Evolutionary conservation across 106 monocot genomes (phyloP).

Genomic region (Allium sativum): DNA sequence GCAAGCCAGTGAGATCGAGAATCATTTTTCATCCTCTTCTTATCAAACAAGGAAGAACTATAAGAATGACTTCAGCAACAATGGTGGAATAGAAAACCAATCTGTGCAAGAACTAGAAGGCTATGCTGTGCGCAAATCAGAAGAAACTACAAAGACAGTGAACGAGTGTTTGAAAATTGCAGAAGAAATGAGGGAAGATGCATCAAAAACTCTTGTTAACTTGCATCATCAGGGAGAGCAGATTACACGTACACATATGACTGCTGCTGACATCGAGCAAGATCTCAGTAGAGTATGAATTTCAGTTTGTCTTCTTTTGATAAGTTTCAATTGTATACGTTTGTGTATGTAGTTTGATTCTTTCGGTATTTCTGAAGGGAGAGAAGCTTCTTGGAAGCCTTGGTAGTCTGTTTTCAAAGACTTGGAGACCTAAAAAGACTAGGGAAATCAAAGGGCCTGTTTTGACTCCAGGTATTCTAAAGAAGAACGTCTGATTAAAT

Average conservation of each 20-base stretch:
- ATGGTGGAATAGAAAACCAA: constrained; percentile 61
- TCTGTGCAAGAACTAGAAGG: constrained; percentile 73
- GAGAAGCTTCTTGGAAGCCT: constrained; percentile 77
- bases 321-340: too few species aligned
- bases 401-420: constrained; percentile 66
- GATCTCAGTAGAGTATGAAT: constrained; percentile 73
- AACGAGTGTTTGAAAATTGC: constrained; percentile 65
- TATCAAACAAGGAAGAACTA: constrained; percentile 21
- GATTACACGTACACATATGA: constrained; percentile 56
- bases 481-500: too few species aligned
- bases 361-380: constrained; percentile 20
- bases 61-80: constrained; percentile 39
- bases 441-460: constrained; percentile 53
- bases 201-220: constrained; percentile 53
- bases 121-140: constrained; percentile 63
- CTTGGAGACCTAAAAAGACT: constrained; percentile 65
- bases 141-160: constrained; percentile 65
- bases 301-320: too few species aligned
- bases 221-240: constrained; percentile 90
- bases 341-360: too few species aligned
- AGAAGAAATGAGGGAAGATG: constrained; percentile 79
- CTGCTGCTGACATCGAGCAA: constrained; percentile 56
- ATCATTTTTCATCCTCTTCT: constrained; percentile 17
- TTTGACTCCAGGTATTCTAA: constrained; percentile 26
- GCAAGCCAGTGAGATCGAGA: constrained; percentile 13